Base-by-base conservation (phyloP, 768 basidiomycete species). In the Suillus tomentosus region DNA sequence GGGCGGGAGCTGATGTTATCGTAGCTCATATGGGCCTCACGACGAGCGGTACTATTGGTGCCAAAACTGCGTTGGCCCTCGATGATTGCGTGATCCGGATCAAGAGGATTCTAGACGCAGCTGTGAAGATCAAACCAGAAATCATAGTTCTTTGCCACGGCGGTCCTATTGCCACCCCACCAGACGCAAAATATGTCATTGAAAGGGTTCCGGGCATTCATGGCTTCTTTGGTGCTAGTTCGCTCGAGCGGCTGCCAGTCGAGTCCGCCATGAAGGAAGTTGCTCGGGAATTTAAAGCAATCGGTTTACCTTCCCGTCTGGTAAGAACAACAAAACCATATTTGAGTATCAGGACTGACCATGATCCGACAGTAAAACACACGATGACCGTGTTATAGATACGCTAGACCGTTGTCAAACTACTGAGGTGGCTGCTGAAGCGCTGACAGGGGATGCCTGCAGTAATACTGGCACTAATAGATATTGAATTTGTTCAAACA, bases 1-100 rank as follows among this genome's bases (percentile, higher is more conserved):
- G 27, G 14, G 72, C 69, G 5, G 74, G 73, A 0, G 72, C 72
- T 15, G 72, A 73, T 63, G 39, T 71, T 42, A 55, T 73, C 19
- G 72, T 73, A 22, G 69, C 67, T 24, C 73, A 73, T 60, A 74
- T 73, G 67, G 74, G 72, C 3, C 73, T 73, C 54, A 75, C 73
- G 60, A 75, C 70, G 48, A 71, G 66, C 34, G 70, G 73, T 14
- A 66, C 69, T 37, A 64, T 70, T 53, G 73, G 71, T 36, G 74
- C 69, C 7, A 73, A 67, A 58, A 74, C 71, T 7, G 64, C 74
- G 34, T 55, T 58, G 13, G 51, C 60, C 2, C 65, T 74, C 37
- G 67, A 75, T 10, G 68, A 74, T 31, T 65, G 72, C 43, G 71
- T 75, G 42, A 19, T 59, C 55, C 64, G 66, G 4, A 62, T 75